phyloP scores from a whole-genome alignment of 1,284 basidiomycete species.

The Melampsora larici-populina region DNA sequence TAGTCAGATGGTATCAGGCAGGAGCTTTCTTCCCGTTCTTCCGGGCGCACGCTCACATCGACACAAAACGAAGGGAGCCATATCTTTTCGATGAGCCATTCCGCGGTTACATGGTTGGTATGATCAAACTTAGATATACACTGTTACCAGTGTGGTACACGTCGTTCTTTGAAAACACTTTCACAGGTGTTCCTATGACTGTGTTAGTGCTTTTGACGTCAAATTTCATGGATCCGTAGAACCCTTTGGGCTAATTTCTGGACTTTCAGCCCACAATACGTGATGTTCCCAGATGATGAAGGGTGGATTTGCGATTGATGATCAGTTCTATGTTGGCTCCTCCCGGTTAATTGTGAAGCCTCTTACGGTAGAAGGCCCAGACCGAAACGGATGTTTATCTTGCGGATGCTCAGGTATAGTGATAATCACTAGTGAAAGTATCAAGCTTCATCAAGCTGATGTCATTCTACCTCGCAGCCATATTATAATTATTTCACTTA shows the following conservation, averaged over 20 bases:
- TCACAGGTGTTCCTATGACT: constrained; percentile 73
- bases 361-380: constrained; percentile 70
- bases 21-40: constrained; percentile 96
- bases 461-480: constrained; percentile 59
- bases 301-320: constrained; percentile 81
- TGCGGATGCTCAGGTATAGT: constrained; percentile 71
- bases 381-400: constrained; percentile 76
- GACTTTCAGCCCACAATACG: constrained; percentile 75
- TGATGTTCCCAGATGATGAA: constrained; percentile 82
- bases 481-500: constrained; percentile 89
- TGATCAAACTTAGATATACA: no score
- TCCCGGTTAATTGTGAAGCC: constrained; percentile 90
- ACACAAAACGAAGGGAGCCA: constrained; percentile 95
- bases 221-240: no score
- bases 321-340: constrained; percentile 87
- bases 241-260: constrained; percentile 4
- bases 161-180: constrained; percentile 80
- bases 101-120: constrained; percentile 72
- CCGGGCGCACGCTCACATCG: constrained; percentile 95
- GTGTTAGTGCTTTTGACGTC: constrained; percentile 58
- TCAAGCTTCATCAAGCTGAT: constrained; percentile 59
- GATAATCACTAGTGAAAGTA: constrained; percentile 66
- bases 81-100: constrained; percentile 87
- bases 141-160: constrained; percentile 95
- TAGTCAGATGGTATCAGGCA: constrained; percentile 94